Evolutionary conservation across 2,329 filamentous ascomycete genomes (phyloP), one percentile per base, ranked within the genome.

Genomic region (Aspergillus bombycis): DNA sequence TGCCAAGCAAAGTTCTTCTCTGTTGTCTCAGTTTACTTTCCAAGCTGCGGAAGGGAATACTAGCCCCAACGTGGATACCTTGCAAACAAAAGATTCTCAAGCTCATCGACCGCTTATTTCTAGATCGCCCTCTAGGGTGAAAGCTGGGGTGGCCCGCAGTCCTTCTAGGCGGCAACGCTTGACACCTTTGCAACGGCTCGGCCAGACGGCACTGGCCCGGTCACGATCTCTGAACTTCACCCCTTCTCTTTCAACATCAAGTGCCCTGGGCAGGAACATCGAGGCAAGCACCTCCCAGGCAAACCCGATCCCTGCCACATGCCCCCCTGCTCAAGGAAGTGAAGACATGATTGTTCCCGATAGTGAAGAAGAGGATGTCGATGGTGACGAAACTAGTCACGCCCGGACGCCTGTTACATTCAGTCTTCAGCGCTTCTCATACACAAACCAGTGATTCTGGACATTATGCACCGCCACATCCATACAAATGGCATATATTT

Each of bases 331-430:
- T 50, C 74, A 75, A 52, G 84, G 84, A 2, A 86, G 84, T 63
- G 84, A 86, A 67, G 84, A 86, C 67, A 69, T 81, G 43, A 80
- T 86, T 23, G 71, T 85, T 45, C 82, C 81, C 23, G 78, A 82
- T 62, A 85, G 82, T 57, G 83, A 85, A 48, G 81, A 81, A 4
- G 76, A 77, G n/a, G 74, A 77, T 16, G 73, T 73, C 11, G 72
- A 72, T 21, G 63, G 61, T 8, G 64, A 63, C 2, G 67, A 63
- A 28, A 61, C 57, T 14, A 32, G 52, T 7, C 60, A 52, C 16
- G 59, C 32, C 50, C 62, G 57, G 12, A 52, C 41, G 34, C 65
- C 66, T 3, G 62, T 70, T 16, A 57, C 67, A 41, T 70, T 80
- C 57, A 71, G 80, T 65, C 67, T 80, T 32, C 73, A 76, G 62